These are phyloP conservation scores for Apiospora kogelbergensis DNA, from an alignment of 2,329 filamentous ascomycete genomes.

Conservation along the genomic window DNA sequence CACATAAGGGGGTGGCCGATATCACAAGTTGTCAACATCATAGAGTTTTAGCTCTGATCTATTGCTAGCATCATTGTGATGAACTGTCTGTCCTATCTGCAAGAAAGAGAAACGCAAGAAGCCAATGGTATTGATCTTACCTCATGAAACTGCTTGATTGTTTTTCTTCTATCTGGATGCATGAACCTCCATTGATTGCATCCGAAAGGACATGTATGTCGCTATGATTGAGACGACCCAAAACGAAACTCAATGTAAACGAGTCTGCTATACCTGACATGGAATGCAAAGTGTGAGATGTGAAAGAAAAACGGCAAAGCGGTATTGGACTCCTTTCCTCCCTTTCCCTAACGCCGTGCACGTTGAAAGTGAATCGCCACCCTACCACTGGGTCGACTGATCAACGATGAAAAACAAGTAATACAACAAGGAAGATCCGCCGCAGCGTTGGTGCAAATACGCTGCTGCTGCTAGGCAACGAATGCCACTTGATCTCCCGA, in stretches of 20 bases:
- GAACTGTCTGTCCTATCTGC: not conserved
- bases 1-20: not conserved
- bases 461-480: not conserved
- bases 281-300: not conserved
- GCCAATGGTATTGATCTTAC: not conserved
- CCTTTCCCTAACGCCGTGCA: not conserved
- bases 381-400: not conserved
- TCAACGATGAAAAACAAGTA: not conserved
- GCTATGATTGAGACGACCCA: not conserved
- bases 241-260: not conserved
- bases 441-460: no score
- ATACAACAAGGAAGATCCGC: not conserved
- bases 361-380: not conserved
- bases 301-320: not conserved
- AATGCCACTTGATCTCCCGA: not conserved
- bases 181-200: no score
- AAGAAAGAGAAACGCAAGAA: not conserved
- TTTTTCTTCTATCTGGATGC: not conserved
- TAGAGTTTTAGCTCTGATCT: not conserved
- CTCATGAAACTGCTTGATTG: not conserved
- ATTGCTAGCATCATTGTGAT: not conserved
- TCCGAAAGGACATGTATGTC: not conserved
- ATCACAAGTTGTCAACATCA: not conserved
- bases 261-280: conserved; percentile 3
- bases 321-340: not conserved